Evolutionary conservation across 1,284 basidiomycete genomes (phyloP).

Genomic region (Ceraceosorus guamensis): DNA sequence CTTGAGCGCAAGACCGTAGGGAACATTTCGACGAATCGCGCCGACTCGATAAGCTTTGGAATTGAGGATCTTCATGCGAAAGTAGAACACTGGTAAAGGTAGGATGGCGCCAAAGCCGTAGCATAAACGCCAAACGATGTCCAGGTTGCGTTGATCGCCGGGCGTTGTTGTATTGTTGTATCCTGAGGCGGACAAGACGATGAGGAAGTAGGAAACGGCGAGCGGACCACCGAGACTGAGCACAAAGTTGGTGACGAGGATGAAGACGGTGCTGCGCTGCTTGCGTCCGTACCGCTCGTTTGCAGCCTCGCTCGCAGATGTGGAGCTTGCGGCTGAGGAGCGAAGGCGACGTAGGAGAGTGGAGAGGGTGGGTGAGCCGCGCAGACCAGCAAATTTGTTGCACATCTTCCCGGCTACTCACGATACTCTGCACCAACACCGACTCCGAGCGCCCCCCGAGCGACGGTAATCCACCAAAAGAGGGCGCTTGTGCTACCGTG

Average conservation of each 20-base stretch:
- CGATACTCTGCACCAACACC: constrained; percentile 72
- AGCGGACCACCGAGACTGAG: constrained; percentile 54
- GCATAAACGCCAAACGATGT: constrained; percentile 66
- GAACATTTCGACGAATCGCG: constrained; percentile 52
- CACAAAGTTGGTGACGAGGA: constrained; percentile 62
- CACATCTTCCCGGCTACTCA: too few species aligned
- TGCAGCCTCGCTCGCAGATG: constrained; percentile 63
- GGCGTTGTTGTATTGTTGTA: constrained; percentile 34
- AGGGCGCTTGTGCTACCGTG: constrained; percentile 56
- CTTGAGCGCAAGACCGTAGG: constrained; percentile 60
- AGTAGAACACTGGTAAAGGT: constrained; percentile 64
- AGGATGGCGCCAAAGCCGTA: constrained; percentile 58
- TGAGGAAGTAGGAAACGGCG: constrained; percentile 64
- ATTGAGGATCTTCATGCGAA: constrained; percentile 51
- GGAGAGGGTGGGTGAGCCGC: not conserved
- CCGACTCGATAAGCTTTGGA: constrained; percentile 19
- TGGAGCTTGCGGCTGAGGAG: constrained; percentile 65
- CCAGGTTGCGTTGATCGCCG: constrained; percentile 57
- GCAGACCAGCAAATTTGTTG: too few species aligned
- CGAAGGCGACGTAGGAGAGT: not conserved
- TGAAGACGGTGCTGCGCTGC: constrained; percentile 64
- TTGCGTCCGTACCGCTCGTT: constrained; percentile 61
- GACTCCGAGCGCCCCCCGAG: constrained; percentile 64
- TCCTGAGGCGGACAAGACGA: constrained; percentile 57
- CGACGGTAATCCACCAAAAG: constrained; percentile 70